Evolutionary conservation across 257 asterid species (phyloP), one percentile per base, ranked within the genome.

Genomic region (Solanum chiquidenum): DNA sequence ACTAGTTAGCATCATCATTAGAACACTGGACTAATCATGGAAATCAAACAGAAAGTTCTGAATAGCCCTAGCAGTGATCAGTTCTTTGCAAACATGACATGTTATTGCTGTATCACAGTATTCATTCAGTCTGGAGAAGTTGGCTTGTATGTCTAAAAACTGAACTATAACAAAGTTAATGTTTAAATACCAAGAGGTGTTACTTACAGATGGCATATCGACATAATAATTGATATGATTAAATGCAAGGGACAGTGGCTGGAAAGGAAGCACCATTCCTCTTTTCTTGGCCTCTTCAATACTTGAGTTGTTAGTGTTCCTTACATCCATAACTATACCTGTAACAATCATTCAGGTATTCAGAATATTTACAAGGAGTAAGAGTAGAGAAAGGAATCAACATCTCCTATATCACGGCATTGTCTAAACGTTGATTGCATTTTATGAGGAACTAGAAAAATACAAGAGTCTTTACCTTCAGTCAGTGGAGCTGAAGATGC

Each of bases 261-360:
- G 95, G 93, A 97, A 97, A 0, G 99, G 99, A 80, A 97, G 97
- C 91, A 95, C 96, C 99, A 97, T 97, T 87, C 99, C 99, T 86
- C 79, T 94, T 89, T 87, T 94, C 68, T 87, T 89, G 60, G 83
- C 86, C 60, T 80, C 90, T 35, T 83, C 90, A 40, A 33, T n/a
- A 31, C 86, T 62, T 84, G 87, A 88, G 84, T 84, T 85, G 58
- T 84, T 73, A 86, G 88, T 69, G 66, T 87, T 87, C 90, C 92
- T 90, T 31, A 71, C 83, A 12, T 85, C 77, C 94, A 89, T 92
- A 86, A 90, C 93, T n/a, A 68, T 76, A 27, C 95, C 98, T 92
- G 96, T 87, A 58, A 88, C 83, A 49, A 88, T 71, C 52, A 20
- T 25, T 85, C 42, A 12, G 80, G 55, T 75, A 34, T 69, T 73